phyloP scores from a whole-genome alignment of 2,329 filamentous ascomycete species.

The Diplocarpon mali region DNA sequence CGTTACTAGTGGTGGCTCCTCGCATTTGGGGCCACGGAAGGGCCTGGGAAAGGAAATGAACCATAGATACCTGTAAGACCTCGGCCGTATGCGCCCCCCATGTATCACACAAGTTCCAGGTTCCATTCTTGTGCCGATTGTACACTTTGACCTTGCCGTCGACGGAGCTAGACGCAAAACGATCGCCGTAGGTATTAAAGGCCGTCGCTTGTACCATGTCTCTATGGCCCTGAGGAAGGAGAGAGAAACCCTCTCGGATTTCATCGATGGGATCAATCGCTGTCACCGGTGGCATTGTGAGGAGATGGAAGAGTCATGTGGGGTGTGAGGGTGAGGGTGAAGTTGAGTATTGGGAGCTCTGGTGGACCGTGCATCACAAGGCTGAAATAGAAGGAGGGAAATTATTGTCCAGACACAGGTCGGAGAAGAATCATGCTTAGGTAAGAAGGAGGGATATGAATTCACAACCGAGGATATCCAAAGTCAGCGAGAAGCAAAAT shows the following conservation, averaged over 20 bases:
- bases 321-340: too few relatives aligned
- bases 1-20: background rate
- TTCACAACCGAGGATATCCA: too few relatives aligned
- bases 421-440: too few relatives aligned
- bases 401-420: background rate
- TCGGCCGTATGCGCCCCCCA: slow-evolving; percentile 88
- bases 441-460: too few relatives aligned
- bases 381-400: background rate
- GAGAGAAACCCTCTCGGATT: slow-evolving; percentile 26
- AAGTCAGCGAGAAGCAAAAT: too few relatives aligned
- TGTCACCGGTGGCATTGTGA: slow-evolving; percentile 10
- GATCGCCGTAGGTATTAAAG: slow-evolving; percentile 87
- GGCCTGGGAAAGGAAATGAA: slow-evolving; percentile 4
- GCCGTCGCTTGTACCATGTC: slow-evolving; percentile 45
- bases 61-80: slow-evolving; percentile 66
- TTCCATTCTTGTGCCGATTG: slow-evolving; percentile 65
- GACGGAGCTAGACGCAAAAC: slow-evolving; percentile 81
- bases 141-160: slow-evolving; percentile 92
- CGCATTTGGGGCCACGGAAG: background rate
- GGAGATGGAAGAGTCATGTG: background rate
- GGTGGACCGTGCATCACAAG: background rate
- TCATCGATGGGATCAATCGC: slow-evolving; percentile 11
- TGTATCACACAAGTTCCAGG: slow-evolving; percentile 73
- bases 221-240: slow-evolving; percentile 63
- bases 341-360: background rate